These are phyloP conservation scores for Ustilago nuda DNA, from an alignment of 1,284 basidiomycete species.

Conservation along the genomic window DNA sequence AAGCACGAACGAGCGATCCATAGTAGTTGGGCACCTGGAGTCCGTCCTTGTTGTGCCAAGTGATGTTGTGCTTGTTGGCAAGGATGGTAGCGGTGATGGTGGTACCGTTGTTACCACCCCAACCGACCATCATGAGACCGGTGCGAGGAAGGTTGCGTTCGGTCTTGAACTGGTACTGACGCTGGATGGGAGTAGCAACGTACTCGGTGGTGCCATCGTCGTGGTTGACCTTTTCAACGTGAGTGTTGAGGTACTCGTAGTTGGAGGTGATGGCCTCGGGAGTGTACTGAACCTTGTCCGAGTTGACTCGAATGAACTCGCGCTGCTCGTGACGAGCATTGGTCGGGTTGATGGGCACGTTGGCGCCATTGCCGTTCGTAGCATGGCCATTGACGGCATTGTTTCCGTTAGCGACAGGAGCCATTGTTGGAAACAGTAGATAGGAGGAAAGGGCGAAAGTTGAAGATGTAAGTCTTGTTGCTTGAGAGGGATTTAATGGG, in stretches of 20 bases:
- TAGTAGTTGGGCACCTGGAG: conserved; percentile 92
- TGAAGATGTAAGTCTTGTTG: conserved; percentile 14
- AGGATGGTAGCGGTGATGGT: conserved; percentile 94
- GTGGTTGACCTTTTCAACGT: conserved; percentile 61
- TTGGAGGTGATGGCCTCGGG: conserved; percentile 60
- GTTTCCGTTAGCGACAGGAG: conserved; percentile 61
- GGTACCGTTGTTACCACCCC: conserved; percentile 97
- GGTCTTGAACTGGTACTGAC: conserved; percentile 85
- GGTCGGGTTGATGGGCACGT: conserved; percentile 64
- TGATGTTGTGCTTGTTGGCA: conserved; percentile 94
- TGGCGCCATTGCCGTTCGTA: conserved; percentile 38
- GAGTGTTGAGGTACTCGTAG: conserved; percentile 68
- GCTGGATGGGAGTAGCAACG: conserved; percentile 63
- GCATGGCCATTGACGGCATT: conserved; percentile 31
- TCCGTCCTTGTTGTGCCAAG: conserved; percentile 94
- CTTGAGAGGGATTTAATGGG: conserved; percentile 45
- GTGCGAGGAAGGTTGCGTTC: conserved; percentile 87
- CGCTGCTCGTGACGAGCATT: conserved; percentile 66
- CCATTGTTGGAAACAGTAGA: conserved; percentile 48
- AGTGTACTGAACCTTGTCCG: conserved; percentile 66
- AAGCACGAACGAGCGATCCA: conserved; percentile 83
- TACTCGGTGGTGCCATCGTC: conserved; percentile 65
- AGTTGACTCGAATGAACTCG: conserved; percentile 66
- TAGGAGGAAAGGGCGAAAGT: conserved; percentile 14
- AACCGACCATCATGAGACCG: conserved; percentile 95